Evolutionary conservation across 176 grass and related monocot species (phyloP).

Genomic region (Aegilops speltoides): DNA sequence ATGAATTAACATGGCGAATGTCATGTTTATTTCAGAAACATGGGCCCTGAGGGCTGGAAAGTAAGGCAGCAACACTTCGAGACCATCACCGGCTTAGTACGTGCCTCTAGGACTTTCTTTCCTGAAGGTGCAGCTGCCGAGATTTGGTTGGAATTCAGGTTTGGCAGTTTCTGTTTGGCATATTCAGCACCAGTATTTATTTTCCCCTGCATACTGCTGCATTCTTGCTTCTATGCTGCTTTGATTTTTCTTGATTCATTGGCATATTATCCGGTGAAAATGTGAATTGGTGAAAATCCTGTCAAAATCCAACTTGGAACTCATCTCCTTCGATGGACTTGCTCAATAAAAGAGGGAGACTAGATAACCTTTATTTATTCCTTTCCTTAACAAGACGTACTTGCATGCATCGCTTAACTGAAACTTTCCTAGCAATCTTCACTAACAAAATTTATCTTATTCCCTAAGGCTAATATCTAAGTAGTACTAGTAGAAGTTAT

Average conservation of each 20-base stretch:
- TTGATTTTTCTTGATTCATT: background rate
- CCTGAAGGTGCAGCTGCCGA: constrained; percentile 79
- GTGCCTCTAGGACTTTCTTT: constrained; percentile 77
- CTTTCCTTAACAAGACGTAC: background rate
- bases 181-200: constrained; percentile 4
- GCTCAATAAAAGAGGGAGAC: background rate
- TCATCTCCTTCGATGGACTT: background rate
- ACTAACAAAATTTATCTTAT: background rate
- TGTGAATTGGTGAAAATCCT: background rate
- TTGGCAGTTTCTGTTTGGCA: constrained; percentile 4
- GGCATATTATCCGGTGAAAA: background rate
- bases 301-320: constrained; percentile 4
- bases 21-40: constrained; percentile 64
- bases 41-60: constrained; percentile 97
- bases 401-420: background rate
- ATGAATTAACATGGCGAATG: constrained; percentile 11
- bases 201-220: background rate
- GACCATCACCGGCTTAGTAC: constrained; percentile 70
- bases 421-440: background rate
- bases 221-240: background rate
- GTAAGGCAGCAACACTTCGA: constrained; percentile 82
- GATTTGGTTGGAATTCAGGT: constrained; percentile 97
- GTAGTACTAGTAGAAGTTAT: background rate
- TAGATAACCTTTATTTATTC: constrained; percentile 4
- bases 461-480: background rate